Percentiles rank a stretch among this genome's conserved stretches.
Conservation (phyloP, 2,329 filamentous ascomycete species). For the Pezicula radicicola region DNA sequence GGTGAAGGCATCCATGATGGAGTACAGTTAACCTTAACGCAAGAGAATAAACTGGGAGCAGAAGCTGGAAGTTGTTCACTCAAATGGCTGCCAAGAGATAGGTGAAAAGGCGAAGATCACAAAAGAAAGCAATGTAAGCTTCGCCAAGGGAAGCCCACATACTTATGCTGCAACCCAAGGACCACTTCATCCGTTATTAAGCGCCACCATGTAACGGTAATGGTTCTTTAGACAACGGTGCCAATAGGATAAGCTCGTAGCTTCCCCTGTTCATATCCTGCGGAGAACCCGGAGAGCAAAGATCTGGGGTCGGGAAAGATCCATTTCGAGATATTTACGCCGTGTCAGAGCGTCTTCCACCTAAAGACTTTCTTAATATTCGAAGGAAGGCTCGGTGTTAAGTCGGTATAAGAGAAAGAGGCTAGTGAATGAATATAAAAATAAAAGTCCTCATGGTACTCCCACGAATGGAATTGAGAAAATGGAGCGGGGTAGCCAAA, state of each 20-base stretch:
- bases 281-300: too few relatives aligned
- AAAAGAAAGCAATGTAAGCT: background rate
- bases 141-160: background rate
- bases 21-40: background rate
- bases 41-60: background rate
- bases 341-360: too few relatives aligned
- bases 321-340: too few relatives aligned
- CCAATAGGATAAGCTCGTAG: too few relatives aligned
- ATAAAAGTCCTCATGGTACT: background rate
- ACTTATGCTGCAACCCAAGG: background rate
- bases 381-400: background rate
- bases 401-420: background rate
- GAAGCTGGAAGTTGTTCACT: background rate
- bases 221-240: too few relatives aligned
- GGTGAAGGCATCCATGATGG: slow-evolving; percentile 37
- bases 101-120: background rate
- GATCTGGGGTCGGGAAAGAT: too few relatives aligned
- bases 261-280: too few relatives aligned
- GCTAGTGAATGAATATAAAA: background rate
- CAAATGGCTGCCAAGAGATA: background rate
- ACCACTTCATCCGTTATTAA: too few relatives aligned
- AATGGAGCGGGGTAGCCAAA: too few relatives aligned
- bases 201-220: too few relatives aligned
- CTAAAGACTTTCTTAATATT: background rate
- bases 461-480: background rate